phyloP scores from a whole-genome alignment of 1,284 basidiomycete species.

The Hypsizygus ulmarius region DNA sequence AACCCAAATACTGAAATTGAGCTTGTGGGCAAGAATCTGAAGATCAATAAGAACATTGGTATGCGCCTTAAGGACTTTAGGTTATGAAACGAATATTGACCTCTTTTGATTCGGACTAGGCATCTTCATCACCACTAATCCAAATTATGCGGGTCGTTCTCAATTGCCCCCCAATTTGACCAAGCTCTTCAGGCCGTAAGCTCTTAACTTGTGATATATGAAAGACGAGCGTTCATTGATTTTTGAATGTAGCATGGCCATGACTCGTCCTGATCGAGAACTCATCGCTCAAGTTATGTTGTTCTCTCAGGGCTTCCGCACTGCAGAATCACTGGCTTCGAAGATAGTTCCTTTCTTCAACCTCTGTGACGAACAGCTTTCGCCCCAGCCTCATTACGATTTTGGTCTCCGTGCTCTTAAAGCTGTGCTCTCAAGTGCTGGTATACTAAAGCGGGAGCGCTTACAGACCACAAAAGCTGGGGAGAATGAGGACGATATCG shows the following conservation, averaged over 20 bases:
- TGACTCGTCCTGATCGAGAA: constrained; percentile 97
- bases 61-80: constrained; percentile 18
- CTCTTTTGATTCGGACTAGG: constrained; percentile 38
- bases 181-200: constrained; percentile 89
- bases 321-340: constrained; percentile 92
- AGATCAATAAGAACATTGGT: constrained; percentile 94
- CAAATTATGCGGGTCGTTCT: constrained; percentile 96
- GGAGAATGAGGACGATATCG: constrained; percentile 45
- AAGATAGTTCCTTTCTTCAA: constrained; percentile 99
- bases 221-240: neutral
- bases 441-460: constrained; percentile 94
- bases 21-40: constrained; percentile 92
- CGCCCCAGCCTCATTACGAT: constrained; percentile 98
- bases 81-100: neutral
- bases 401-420: constrained; percentile 98
- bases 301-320: constrained; percentile 99
- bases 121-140: constrained; percentile 98
- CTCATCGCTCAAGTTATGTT: constrained; percentile 99
- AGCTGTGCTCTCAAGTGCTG: constrained; percentile 93
- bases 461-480: constrained; percentile 50
- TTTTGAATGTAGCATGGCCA: constrained; percentile 79
- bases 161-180: constrained; percentile 96
- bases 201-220: constrained; percentile 16
- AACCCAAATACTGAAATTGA: constrained; percentile 91
- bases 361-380: constrained; percentile 95